Evolutionary conservation across 1,284 basidiomycete species (phyloP).

Genomic region (Leccinum pachyderme): DNA sequence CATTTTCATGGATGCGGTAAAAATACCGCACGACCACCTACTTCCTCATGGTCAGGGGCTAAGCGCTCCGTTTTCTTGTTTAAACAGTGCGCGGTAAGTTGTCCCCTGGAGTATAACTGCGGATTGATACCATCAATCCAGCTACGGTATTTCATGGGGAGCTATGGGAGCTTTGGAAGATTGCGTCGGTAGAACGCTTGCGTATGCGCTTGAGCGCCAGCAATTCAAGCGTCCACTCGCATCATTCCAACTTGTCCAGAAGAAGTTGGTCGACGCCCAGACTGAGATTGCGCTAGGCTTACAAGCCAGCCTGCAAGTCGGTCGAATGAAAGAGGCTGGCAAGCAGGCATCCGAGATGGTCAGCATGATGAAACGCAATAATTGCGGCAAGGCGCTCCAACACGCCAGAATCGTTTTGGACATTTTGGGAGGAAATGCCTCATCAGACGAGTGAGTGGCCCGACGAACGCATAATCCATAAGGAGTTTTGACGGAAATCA

Average conservation of each 20-base stretch:
- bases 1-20: conserved; percentile 88
- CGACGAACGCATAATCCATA: not conserved
- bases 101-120: not conserved
- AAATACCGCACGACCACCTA: conserved; percentile 66
- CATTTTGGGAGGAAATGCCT: conserved; percentile 89
- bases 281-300: conserved; percentile 85
- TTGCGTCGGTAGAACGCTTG: conserved; percentile 75
- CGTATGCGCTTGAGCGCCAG: conserved; percentile 85
- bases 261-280: conserved; percentile 93
- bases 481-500: not conserved
- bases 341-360: conserved; percentile 89
- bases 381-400: conserved; percentile 88
- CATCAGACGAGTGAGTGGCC: conserved; percentile 62
- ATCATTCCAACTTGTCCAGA: conserved; percentile 94
- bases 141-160: conserved; percentile 90
- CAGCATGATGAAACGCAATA: conserved; percentile 93
- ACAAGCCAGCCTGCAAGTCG: conserved; percentile 80
- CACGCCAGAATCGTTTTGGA: conserved; percentile 81
- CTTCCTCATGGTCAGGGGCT: conserved; percentile 78
- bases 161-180: conserved; percentile 95
- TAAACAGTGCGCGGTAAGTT: conserved; percentile 79
- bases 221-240: conserved; percentile 91
- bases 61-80: conserved; percentile 83
- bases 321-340: conserved; percentile 84
- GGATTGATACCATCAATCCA: conserved; percentile 23